A percentile compares a stretch with the other conserved stretches of the same genome.
Evolutionary conservation across 768 basidiomycete species (phyloP).

Genomic region (Coprinopsis cinerea): DNA sequence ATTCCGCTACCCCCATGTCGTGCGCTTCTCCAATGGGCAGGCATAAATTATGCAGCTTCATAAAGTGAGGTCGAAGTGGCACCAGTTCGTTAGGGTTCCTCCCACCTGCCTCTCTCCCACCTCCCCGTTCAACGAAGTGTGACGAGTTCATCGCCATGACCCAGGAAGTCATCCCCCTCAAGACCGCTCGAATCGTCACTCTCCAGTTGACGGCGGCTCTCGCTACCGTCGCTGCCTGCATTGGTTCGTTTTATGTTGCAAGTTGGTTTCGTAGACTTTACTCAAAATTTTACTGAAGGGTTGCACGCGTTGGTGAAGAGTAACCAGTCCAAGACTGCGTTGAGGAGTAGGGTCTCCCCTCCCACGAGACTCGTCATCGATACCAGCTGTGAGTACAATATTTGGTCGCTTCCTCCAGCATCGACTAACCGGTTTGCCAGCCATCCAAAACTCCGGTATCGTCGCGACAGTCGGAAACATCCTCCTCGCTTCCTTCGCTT

Average conservation of each 20-base stretch:
- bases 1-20: too few relatives aligned
- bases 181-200: slow-evolving; percentile 1
- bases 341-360: slow-evolving; percentile 26
- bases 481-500: slow-evolving; percentile 11
- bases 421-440: slow-evolving; percentile 18
- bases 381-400: slow-evolving; percentile 24
- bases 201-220: background rate
- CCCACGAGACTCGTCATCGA: slow-evolving; percentile 32
- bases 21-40: background rate
- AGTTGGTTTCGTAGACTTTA: too few relatives aligned
- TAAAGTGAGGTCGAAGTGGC: background rate
- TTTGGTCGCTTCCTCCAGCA: background rate
- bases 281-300: slow-evolving; percentile 17
- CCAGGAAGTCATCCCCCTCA: slow-evolving; percentile 1
- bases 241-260: background rate
- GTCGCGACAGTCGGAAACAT: slow-evolving; percentile 22
- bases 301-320: slow-evolving; percentile 39
- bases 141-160: background rate
- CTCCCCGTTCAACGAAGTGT: background rate
- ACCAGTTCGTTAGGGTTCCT: background rate
- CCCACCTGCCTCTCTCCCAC: slow-evolving; percentile 1
- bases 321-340: slow-evolving; percentile 28
- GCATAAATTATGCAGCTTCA: background rate
- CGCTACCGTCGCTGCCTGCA: slow-evolving; percentile 8
- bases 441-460: slow-evolving; percentile 32